phyloP scores from a whole-genome alignment of 192 early-diverging fungal genomes.

The Polychytrium aggregatum region DNA sequence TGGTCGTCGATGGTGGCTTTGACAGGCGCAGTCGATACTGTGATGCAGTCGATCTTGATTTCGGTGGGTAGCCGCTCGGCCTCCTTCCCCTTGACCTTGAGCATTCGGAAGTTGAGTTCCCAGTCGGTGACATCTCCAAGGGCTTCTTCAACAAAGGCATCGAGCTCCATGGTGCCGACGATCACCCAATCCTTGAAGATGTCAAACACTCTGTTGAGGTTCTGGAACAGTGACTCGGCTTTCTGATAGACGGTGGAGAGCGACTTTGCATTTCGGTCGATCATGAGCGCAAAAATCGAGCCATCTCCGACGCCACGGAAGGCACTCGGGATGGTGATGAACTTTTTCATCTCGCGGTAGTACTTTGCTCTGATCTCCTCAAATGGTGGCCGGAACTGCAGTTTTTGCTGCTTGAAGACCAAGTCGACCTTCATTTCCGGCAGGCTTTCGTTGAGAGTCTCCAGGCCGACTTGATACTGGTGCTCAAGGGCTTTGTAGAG shows the following conservation, averaged over 20 bases:
- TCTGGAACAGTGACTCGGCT: constrained; percentile 38
- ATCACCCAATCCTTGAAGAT: constrained; percentile 48
- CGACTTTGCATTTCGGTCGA: constrained; percentile 28
- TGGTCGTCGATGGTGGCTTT: constrained; percentile 51
- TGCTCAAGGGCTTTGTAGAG: constrained; percentile 46
- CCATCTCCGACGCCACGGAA: constrained; percentile 36
- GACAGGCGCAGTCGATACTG: constrained; percentile 36
- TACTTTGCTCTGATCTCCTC: constrained; percentile 55
- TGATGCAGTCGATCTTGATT: constrained; percentile 42
- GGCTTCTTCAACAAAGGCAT: constrained; percentile 33
- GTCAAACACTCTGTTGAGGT: constrained; percentile 33
- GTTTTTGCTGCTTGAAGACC: constrained; percentile 38
- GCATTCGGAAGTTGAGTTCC: constrained; percentile 39
- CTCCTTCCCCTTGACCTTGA: constrained; percentile 49
- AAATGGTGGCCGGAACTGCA: constrained; percentile 40
- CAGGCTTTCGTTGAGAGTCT: constrained; percentile 30
- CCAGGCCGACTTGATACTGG: constrained; percentile 39
- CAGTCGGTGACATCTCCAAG: constrained; percentile 31
- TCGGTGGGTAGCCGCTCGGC: constrained; percentile 33
- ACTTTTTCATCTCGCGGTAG: constrained; percentile 50
- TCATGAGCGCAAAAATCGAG: constrained; percentile 29
- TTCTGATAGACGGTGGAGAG: constrained; percentile 36
- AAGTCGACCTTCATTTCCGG: constrained; percentile 48
- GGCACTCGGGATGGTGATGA: constrained; percentile 40
- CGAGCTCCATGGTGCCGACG: constrained; percentile 37